Evolutionary conservation across 495 filamentous ascomycete genomes (phyloP), one percentile per base, ranked within the genome.

Genomic region (Aspergillus conjunctus): DNA sequence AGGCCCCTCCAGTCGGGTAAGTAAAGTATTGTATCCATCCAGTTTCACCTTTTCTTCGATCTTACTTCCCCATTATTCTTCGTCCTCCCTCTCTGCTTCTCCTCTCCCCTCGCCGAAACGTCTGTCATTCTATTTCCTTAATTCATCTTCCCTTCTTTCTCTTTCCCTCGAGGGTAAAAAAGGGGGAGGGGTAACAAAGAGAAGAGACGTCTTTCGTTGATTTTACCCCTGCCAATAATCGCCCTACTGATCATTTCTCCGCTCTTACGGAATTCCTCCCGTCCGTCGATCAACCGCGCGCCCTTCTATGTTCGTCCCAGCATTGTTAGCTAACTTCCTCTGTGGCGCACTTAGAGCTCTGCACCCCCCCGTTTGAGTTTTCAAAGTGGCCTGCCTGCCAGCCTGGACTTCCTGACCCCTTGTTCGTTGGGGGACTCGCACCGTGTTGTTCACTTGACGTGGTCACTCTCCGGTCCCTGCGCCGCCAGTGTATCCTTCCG

Each of bases 241-340:
- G 39, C 44, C 52, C 26, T n/a, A 45, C 56, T 55, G 32, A 45
- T 45, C 56, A 18, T 50, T 61, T 55, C 55, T 65, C 66, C 57
- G 54, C 59, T 56, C 18, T 48, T 61, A 62, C 63, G 63, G 54
- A 62, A 59, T 59, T 62, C 56, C 54, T 39, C 52, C 59, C 63
- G 55, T 58, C 55, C 51, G 66, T 65, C 66, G 60, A 68, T 68
- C 63, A 63, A 66, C 55, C 51, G 61, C 58, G 49, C 62, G 62
- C 66, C 51, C 62, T 60, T 41, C 53, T 54, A 58, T 33, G 57
- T 59, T 68, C 41, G 60, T 59, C 60, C 55, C 59, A 59, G 53
- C 54, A 17, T 50, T 55, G 39, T 45, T 41, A 60, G 56, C 65
- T 62, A 54, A 60, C 53, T 44, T 56, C 32, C 43, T 59, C 33